Evolutionary conservation across 805 yeast species (phyloP), one percentile per base, ranked within the genome.

Genomic region (Komagataella pastoris): DNA sequence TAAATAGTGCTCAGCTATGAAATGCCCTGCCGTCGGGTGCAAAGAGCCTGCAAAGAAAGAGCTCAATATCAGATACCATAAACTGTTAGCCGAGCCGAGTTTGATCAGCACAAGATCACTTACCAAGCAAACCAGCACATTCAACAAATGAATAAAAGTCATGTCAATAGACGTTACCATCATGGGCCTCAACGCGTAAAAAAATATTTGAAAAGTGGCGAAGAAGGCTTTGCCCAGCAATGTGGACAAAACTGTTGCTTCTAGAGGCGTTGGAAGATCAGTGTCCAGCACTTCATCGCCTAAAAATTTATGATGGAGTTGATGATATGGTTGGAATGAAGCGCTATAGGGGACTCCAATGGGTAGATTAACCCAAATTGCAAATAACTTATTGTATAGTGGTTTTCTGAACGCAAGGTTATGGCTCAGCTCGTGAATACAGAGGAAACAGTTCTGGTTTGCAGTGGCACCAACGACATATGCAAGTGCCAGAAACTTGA

Each of bases 21-120:
- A 89, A 68, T 89, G 97, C 18, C 97, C 97, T 1, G 97, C 95
- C 54, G 88, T 82, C 24, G 97, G 97, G 62, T 89, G 97, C 62
- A 87, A 72, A 0, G 95, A 86, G 2, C 97, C 97, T 0, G 96
- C 96, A 50, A 89, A 69, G 62, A 89, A 87, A 0, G 95, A 83
- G 45, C 90, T 81, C 64, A 84, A 69, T 23, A 89, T 62, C 56
- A 89, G 77, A 64, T 89, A 89, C 46, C 69, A 61, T 46, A 85
- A 64, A 0, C 93, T 66, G 54, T 80, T 77, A 69, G 72, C 63
- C 0, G 95, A 91, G 79, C 87, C 82, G 55, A 56, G 61, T 24
- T 64, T 68, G 19, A 87, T 78, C 54, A 89, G 69, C 19, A 80
- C 50, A 50, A 61, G 64, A 63, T 89, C 95, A 30, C 77, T 80